Conservation (phyloP, 1,284 basidiomycete species). For the Irpex sp. region DNA sequence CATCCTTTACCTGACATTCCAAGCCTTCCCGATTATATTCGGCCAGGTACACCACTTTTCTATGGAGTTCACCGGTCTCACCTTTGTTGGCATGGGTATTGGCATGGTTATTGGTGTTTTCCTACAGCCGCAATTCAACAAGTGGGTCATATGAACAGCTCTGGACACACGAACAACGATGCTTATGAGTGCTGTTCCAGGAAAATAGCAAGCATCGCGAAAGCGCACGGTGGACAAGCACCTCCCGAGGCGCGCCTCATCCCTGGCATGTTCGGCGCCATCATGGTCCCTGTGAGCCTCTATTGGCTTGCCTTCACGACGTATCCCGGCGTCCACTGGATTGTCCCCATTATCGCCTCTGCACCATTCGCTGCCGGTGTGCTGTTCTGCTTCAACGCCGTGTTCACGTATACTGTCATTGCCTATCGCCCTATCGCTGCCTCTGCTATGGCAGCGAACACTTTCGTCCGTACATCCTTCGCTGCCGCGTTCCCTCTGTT, state of each 20-base stretch:
- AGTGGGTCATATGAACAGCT: constrained; percentile 29
- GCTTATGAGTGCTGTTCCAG: not conserved
- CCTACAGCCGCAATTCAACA: constrained; percentile 65
- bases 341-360: constrained; percentile 61
- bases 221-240: constrained; percentile 41
- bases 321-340: constrained; percentile 68
- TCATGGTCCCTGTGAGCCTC: constrained; percentile 64
- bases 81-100: constrained; percentile 70
- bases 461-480: constrained; percentile 60
- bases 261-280: constrained; percentile 65
- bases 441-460: constrained; percentile 74
- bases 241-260: constrained; percentile 70
- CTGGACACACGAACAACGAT: not conserved
- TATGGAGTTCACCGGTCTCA: constrained; percentile 56
- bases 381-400: constrained; percentile 61
- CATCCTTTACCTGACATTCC: constrained; percentile 73
- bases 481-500: constrained; percentile 74
- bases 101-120: constrained; percentile 57
- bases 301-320: constrained; percentile 76
- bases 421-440: constrained; percentile 79
- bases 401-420: constrained; percentile 70
- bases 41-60: constrained; percentile 57
- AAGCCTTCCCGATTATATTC: constrained; percentile 73
- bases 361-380: constrained; percentile 58
- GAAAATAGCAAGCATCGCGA: constrained; percentile 8